These are phyloP conservation scores for Xanthoparmelia taractica DNA, from an alignment of 495 filamentous ascomycete genomes.

Conservation along the genomic window DNA sequence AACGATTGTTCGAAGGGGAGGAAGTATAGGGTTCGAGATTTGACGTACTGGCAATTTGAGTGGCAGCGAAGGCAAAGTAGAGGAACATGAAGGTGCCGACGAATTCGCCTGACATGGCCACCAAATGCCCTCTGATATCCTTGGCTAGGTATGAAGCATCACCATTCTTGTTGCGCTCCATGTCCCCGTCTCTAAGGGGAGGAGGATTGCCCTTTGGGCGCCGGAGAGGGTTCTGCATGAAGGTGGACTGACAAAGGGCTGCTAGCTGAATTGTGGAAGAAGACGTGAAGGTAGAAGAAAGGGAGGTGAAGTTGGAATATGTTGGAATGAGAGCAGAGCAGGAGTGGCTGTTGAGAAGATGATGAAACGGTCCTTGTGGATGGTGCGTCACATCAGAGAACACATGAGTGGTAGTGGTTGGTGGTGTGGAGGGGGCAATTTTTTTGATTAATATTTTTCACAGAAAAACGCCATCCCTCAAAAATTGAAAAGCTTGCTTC, in stretches of 20 bases:
- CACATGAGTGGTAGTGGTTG: too few relatives aligned
- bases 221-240: slow-evolving; percentile 19
- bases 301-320: too few relatives aligned
- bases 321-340: neutral
- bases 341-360: neutral
- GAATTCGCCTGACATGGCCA: slow-evolving; percentile 34
- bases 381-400: slow-evolving; percentile 1
- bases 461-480: neutral
- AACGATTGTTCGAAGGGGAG: neutral
- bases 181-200: slow-evolving; percentile 1
- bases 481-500: slow-evolving; percentile 1
- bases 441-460: too few relatives aligned
- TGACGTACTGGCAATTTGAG: slow-evolving; percentile 17
- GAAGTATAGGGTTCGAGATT: neutral
- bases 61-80: slow-evolving; percentile 40
- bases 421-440: too few relatives aligned
- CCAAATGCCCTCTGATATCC: slow-evolving; percentile 18
- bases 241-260: too few relatives aligned
- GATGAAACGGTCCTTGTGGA: neutral
- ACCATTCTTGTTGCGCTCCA: slow-evolving; percentile 8
- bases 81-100: slow-evolving; percentile 47
- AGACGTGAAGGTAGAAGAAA: neutral
- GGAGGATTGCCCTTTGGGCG: slow-evolving; percentile 10
- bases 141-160: slow-evolving; percentile 10
- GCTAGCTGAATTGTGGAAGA: neutral